phyloP scores from a whole-genome alignment of 768 basidiomycete species.

The Tricholoma furcatifolium region DNA sequence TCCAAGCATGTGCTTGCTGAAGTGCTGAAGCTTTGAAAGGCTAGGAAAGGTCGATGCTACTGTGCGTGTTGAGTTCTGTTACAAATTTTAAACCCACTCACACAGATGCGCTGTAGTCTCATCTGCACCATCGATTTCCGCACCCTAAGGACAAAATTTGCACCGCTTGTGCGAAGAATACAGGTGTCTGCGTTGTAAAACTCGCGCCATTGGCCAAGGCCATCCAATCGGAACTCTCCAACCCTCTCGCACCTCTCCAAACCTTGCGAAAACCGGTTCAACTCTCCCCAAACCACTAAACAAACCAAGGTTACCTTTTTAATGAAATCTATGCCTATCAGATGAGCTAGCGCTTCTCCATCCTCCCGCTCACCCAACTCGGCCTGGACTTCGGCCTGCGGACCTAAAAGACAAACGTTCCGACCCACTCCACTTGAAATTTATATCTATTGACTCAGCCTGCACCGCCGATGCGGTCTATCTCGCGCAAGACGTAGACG shows the following conservation, averaged over 20 bases:
- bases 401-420: constrained; percentile 41
- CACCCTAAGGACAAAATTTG: too few relatives aligned
- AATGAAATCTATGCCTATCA: constrained; percentile 38
- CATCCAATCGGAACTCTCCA: constrained; percentile 47
- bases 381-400: constrained; percentile 18
- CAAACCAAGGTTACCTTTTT: constrained; percentile 43
- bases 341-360: constrained; percentile 73
- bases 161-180: too few relatives aligned
- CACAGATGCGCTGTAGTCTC: too few relatives aligned
- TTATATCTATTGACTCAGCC: constrained; percentile 47
- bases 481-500: constrained; percentile 63
- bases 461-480: constrained; percentile 54
- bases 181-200: too few relatives aligned
- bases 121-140: too few relatives aligned
- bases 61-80: too few relatives aligned
- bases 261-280: constrained; percentile 27
- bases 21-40: too few relatives aligned
- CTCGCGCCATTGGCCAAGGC: constrained; percentile 50
- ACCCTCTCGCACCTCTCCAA: constrained; percentile 43
- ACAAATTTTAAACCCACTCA: too few relatives aligned
- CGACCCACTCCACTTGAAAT: constrained; percentile 51
- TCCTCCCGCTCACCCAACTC: constrained; percentile 28
- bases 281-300: constrained; percentile 45
- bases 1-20: too few relatives aligned
- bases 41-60: too few relatives aligned